Evolutionary conservation across 495 filamentous ascomycete genomes (phyloP), one percentile per base, ranked within the genome.

Genomic region (Neurospora cerealis): DNA sequence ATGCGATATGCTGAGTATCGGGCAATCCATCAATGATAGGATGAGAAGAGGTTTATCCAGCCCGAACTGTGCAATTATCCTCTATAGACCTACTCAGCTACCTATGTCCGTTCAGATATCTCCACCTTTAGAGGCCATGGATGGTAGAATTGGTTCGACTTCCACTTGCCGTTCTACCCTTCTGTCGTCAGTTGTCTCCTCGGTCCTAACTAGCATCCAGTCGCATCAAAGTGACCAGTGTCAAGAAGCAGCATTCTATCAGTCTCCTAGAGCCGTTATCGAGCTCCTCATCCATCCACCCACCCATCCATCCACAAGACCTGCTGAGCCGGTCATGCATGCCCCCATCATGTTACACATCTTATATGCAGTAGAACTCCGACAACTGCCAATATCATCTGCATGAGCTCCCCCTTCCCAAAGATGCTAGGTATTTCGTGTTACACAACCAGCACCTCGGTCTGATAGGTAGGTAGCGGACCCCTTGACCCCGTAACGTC

Each of bases 371-470:
- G 69, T 44, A 42, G 36, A 19, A 37, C 28, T 71, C 21, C 34
- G 70, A 71, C 15, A 73, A 40, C 40, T 69, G 21, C 42, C 71
- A 62, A 73, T 32, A 75, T 73, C 54, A 62, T 62, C 28, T 62
- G 54, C 54, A 62, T 8, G 54, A 17, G 54, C 24, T 62, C 6
- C 21, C 54, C 5, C 28, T 54, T 54, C 21, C 46, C 46, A 48
- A 48, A 21, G 44, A 48, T 48, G 24, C 9, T 28, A 5, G 10
- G 21, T 28, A 28, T 60, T 28, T 60, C 11, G 48, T 60, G 24
- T 60, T 28, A 60, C 48, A 60, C 8, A 28, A 15, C 21, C 24
- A 13, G 48, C 48, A 60, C 24, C 21, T 24, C 24, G 4, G 48
- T 60, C 48, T 60, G 48, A 60, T 60, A 60, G 5, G 48, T 5